phyloP scores from a whole-genome alignment of 208 protist species.

The Trypanosoma platydactyli region DNA sequence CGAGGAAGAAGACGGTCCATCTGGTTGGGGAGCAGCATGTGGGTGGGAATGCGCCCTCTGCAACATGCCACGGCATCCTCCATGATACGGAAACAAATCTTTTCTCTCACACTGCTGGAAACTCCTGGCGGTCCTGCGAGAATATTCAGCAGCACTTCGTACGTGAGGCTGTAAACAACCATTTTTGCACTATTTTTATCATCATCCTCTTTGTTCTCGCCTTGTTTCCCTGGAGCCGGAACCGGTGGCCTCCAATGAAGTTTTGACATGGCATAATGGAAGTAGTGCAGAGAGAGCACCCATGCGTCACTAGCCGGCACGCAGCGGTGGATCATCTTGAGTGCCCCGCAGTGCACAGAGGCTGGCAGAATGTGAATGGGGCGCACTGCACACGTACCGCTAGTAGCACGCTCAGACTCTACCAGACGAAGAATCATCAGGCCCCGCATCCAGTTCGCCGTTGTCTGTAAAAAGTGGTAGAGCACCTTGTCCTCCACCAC shows the following conservation, averaged over 20 bases:
- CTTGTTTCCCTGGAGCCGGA: neutral
- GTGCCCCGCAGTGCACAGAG: slow-evolving; percentile 41
- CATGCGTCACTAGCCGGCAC: slow-evolving; percentile 26
- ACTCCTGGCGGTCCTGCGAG: neutral
- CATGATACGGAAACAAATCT: slow-evolving; percentile 4
- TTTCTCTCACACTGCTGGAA: slow-evolving; percentile 4
- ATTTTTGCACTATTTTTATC: no score
- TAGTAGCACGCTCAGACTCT: neutral
- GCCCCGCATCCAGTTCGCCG: slow-evolving; percentile 17
- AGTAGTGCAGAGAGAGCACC: slow-evolving; percentile 34
- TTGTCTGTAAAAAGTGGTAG: slow-evolving; percentile 26
- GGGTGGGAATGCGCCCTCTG: slow-evolving; percentile 36
- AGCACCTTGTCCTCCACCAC: slow-evolving; percentile 24
- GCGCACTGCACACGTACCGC: neutral
- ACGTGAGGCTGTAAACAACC: slow-evolving; percentile 18
- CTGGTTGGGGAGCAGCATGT: slow-evolving; percentile 61
- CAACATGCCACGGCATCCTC: slow-evolving; percentile 18
- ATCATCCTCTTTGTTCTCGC: neutral
- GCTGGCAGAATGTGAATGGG: slow-evolving; percentile 16
- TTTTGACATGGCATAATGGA: neutral
- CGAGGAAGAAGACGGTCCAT: slow-evolving; percentile 51
- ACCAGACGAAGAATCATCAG: slow-evolving; percentile 5
- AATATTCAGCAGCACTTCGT: slow-evolving; percentile 25
- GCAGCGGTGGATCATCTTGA: slow-evolving; percentile 30
- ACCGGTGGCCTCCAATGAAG: neutral